Percentiles rank a stretch among this genome's conserved stretches.
Conservation (phyloP, 768 basidiomycete species). For the Pisolithus sp. region DNA sequence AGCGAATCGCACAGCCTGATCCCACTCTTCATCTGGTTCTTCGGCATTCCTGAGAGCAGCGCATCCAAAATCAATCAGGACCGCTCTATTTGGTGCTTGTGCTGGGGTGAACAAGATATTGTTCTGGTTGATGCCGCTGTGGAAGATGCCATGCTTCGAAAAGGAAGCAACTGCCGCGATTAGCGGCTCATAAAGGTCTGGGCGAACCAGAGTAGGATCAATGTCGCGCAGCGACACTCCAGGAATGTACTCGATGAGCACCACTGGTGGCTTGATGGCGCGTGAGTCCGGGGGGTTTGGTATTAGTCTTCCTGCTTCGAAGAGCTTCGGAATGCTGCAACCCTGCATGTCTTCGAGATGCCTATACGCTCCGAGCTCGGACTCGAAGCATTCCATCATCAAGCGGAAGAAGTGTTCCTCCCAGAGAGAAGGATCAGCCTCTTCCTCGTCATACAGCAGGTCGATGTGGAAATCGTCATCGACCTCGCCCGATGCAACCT, state of each 20-base stretch:
- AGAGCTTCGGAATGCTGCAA: neutral
- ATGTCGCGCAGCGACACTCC: neutral
- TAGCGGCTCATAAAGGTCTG: neutral
- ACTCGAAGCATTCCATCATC: neutral
- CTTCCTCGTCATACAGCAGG: neutral
- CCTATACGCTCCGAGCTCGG: neutral
- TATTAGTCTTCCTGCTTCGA: neutral
- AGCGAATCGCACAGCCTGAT: neutral
- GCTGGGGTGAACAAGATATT: neutral
- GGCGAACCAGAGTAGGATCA: neutral
- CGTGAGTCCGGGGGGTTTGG: neutral
- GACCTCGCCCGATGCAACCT: neutral
- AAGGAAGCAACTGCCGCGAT: neutral
- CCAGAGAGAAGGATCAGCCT: neutral
- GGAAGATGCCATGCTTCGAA: neutral
- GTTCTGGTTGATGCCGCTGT: neutral
- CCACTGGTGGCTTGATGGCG: neutral
- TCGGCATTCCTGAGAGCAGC: neutral
- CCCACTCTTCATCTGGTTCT: neutral
- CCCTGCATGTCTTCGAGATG: neutral
- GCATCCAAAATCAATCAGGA: neutral
- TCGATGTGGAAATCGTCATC: neutral
- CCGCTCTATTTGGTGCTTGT: neutral
- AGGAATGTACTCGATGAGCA: constrained; percentile 1
- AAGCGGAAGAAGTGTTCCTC: neutral